Conservation (phyloP, 345 rosid species). For the Euphorbia peplus region DNA sequence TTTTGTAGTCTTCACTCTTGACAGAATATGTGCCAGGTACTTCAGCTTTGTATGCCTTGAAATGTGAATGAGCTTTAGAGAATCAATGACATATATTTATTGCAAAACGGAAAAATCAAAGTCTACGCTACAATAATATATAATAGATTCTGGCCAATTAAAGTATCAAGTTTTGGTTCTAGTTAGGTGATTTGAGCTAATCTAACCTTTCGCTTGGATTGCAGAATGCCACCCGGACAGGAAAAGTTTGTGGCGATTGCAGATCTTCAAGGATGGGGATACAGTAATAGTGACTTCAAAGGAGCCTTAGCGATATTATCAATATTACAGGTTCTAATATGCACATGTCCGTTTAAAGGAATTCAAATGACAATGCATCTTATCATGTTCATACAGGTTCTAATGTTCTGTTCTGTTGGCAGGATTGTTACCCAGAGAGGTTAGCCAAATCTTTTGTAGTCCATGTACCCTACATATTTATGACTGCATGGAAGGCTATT, state of each 20-base stretch:
- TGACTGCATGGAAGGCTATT: conserved; percentile 84
- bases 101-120: background rate
- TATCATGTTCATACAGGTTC: too few relatives aligned
- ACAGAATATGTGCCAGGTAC: conserved; percentile 68
- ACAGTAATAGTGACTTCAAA: conserved; percentile 64
- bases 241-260: conserved; percentile 65
- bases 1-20: conserved; percentile 52
- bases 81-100: background rate
- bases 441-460: conserved; percentile 65
- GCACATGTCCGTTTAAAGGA: background rate
- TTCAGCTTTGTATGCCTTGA: background rate
- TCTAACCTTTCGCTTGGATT: conserved; percentile 2
- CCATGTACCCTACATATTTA: conserved; percentile 72
- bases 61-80: background rate
- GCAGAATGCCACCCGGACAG: conserved; percentile 74
- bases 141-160: background rate
- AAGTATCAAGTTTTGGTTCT: background rate
- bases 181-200: conserved; percentile 6
- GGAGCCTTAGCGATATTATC: conserved; percentile 69
- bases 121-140: background rate
- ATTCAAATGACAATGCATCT: background rate
- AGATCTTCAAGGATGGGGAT: conserved; percentile 93
- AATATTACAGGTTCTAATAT: conserved; percentile 61
- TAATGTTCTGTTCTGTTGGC: conserved; percentile 24
- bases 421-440: conserved; percentile 94